Base-by-base conservation (phyloP, 345 rosid genomes). In the Nasturtium officinale region DNA sequence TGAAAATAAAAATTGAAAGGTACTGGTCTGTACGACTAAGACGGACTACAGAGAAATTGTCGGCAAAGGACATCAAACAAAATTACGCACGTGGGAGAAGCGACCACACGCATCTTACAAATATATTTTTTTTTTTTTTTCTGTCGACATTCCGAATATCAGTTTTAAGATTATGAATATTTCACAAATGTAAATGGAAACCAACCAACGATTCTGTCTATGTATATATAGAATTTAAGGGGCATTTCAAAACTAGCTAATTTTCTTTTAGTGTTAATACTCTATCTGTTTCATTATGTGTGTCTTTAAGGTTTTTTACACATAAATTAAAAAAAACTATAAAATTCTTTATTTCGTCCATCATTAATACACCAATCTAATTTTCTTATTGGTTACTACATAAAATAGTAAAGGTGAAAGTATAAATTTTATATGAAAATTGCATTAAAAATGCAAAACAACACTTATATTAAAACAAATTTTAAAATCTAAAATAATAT, bases 11-110 rank as follows among this genome's bases (percentile, higher is more conserved):
- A 21, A 57, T 12, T 23, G 61, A 74, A 38, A 58, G 78, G 73
- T 66, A 59, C 73, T 16, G 9, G 52, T 74, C 33, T 65, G 78
- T 74, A 65, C 78, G 73, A 67, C n/a, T 67, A 20, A 7, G 66
- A 60, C 78, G 43, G 69, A 18, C 23, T 26, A 58, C 60, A 58
- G 42, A 43, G 71, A 56, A 16, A 45, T 20, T 73, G 77, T 73
- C 77, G 77, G 77, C 72, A 74, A 65, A 57, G 28, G 59, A 65
- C 71, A 9, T 65, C 32, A 56, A 56, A 56, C 58, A 65, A 65
- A 65, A 13, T 11, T 18, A 58, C 40, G 67, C 78, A 74, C 73
- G 73, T 67, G 67, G 54, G 5, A 74, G 15, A 20, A 2, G 43
- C 58, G 53, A 38, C 72, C 66, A 56, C 73, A 58, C 47, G 67